Base-by-base conservation (phyloP, 352 stramenopile species). In the Pythium insidiosum region DNA sequence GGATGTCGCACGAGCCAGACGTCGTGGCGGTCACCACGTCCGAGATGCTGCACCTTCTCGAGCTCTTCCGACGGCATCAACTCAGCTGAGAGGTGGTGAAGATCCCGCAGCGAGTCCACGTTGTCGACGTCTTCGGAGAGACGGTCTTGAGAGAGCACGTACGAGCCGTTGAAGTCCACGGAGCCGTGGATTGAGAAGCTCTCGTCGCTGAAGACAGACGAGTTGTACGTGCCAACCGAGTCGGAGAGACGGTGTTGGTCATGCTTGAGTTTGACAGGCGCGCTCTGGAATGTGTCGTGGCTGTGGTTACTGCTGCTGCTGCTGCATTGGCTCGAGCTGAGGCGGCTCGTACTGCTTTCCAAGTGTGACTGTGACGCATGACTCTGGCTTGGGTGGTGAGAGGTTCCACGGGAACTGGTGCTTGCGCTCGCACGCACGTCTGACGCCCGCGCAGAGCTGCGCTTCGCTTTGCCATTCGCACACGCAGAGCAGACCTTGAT, bases 401-500 rank as follows among this genome's bases (percentile, higher is more conserved):
- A n/a, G n/a, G n/a, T n/a, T n/a, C n/a, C n/a, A n/a, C n/a, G n/a
- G n/a, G n/a, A n/a, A n/a, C n/a, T n/a, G n/a, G n/a, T n/a, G n/a
- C n/a, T n/a, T n/a, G n/a, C n/a, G n/a, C n/a, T n/a, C n/a, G n/a
- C n/a, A n/a, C n/a, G n/a, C n/a, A n/a, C n/a, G n/a, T n/a, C n/a
- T n/a, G n/a, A n/a, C n/a, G n/a, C n/a, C n/a, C n/a, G n/a, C n/a
- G n/a, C n/a, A n/a, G n/a, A n/a, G n/a, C n/a, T n/a, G n/a, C n/a
- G n/a, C n/a, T n/a, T 47, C 16, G 50, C 50, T 18, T 47, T 38
- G 50, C n/a, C n/a, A n/a, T 57, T 57, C 22, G 44, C 50, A 6
- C 50, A 57, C 12, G 50, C 41, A 26, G 50, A 51, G 30, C 50
- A 57, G n/a, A 57, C 44, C 25, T 57, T 57, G 36, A 57, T 31